phyloP scores from a whole-genome alignment of 495 filamentous ascomycete genomes.

The Pyrenula massariospora region DNA sequence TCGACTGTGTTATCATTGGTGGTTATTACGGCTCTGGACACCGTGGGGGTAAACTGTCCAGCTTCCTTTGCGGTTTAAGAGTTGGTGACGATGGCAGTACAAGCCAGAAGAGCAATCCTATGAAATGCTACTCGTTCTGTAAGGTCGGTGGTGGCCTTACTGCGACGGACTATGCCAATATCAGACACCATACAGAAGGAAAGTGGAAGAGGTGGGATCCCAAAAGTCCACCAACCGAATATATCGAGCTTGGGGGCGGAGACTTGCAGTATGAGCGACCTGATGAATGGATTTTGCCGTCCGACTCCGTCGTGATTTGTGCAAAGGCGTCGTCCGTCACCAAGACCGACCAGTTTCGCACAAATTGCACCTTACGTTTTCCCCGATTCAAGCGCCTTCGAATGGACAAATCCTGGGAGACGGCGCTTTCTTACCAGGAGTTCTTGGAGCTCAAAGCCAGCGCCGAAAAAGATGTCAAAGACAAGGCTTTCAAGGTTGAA shows the following conservation, averaged over 20 bases:
- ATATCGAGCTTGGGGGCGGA: constrained; percentile 72
- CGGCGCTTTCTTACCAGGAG: constrained; percentile 62
- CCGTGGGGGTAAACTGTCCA: constrained; percentile 71
- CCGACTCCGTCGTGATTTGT: constrained; percentile 74
- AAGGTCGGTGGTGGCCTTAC: constrained; percentile 92
- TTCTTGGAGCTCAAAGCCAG: constrained; percentile 62
- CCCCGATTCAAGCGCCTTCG: constrained; percentile 80
- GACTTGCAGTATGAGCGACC: constrained; percentile 63
- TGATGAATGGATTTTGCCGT: constrained; percentile 88
- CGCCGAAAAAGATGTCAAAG: constrained; percentile 59
- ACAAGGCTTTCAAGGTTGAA: constrained; percentile 77
- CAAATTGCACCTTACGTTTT: constrained; percentile 73
- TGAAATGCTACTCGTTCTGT: constrained; percentile 84
- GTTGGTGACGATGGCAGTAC: constrained; percentile 42
- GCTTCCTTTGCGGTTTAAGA: constrained; percentile 78
- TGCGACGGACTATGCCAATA: constrained; percentile 69
- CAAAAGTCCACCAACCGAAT: constrained; percentile 65
- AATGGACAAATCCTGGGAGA: constrained; percentile 73
- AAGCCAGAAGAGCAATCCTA: constrained; percentile 46
- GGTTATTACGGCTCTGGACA: constrained; percentile 87
- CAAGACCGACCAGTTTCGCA: constrained; percentile 64
- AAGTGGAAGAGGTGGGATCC: constrained; percentile 85
- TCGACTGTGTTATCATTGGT: constrained; percentile 81
- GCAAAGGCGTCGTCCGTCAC: constrained; percentile 83
- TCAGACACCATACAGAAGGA: constrained; percentile 74